Evolutionary conservation across 75 land plant species (phyloP), one percentile per base, ranked within the genome.

Genomic region (Adiantum capillusveneris): DNA sequence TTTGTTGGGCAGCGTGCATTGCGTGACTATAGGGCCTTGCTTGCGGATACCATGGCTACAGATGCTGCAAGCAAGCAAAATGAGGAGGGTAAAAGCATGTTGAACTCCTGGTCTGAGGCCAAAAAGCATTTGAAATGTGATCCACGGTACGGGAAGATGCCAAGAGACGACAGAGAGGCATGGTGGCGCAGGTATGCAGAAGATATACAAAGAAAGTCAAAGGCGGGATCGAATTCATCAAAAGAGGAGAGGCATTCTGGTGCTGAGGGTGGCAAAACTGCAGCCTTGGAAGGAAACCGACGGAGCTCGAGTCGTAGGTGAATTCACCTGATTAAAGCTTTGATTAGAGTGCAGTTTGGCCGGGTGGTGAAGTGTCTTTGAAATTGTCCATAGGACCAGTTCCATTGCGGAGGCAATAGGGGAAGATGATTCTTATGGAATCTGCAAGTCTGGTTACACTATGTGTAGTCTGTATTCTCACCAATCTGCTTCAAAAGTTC

Each of bases 41-140:
- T 88, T 51, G 68, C 84, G 7, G 97, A 88, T 29, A 78, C 79
- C 54, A 65, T 92, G 3, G 85, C 86, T 27, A 50, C 67, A 17
- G 97, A 89, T 37, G 69, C 75, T 26, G 83, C 81, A 29, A 13
- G 72, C 0, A 72, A 67, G 30, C 72, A 59, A 16, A 65, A 63
- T 20, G 82, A 85, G 28, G 84, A 85, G 41, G 96, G 87, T 6
- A 92, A 79, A 60, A 78, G 70, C 11, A 66, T 76, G 21, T 69
- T 88, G 19, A 79, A 59, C 51, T 88, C 95, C n/a, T 92, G 96
- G 96, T 66, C 84, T 7, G 86, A 79, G 36, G 86, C 95, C 0
- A 88, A 88, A 60, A 67, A 71, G 13, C 53, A 78, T 1, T 25
- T 92, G 18, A 92, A 83, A 31, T 14, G 71, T 22, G 96, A 92